Evolutionary conservation across 2,329 filamentous ascomycete species (phyloP).

Genomic region (Beauveria asiatica): DNA sequence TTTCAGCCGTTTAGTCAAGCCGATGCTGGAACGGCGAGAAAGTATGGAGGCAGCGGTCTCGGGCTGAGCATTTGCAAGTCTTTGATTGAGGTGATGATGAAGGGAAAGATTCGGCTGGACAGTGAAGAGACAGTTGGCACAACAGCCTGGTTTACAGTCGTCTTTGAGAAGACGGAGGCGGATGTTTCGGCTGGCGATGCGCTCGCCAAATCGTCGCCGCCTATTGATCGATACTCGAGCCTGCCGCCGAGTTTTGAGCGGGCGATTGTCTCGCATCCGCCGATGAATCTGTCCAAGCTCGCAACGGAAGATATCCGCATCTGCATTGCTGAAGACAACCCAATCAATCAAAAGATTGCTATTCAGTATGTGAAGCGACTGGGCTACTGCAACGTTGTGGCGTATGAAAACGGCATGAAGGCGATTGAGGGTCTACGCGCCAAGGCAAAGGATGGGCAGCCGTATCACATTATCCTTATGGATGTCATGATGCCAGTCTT

Average conservation of each 20-base stretch:
- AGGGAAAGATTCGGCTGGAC: conserved; percentile 74
- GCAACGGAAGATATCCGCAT: conserved; percentile 73
- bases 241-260: conserved; percentile 27
- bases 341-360: conserved; percentile 89
- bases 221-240: conserved; percentile 26
- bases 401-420: conserved; percentile 82
- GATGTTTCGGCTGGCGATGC: conserved; percentile 51
- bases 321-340: conserved; percentile 91
- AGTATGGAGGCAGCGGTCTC: conserved; percentile 85
- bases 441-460: conserved; percentile 60
- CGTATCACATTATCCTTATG: conserved; percentile 90
- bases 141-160: conserved; percentile 69
- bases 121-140: conserved; percentile 65
- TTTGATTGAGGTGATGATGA: conserved; percentile 86
- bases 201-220: conserved; percentile 29
- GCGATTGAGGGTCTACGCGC: conserved; percentile 77
- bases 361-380: conserved; percentile 83
- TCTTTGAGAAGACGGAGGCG: conserved; percentile 71
- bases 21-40: conserved; percentile 79
- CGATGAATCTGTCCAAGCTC: conserved; percentile 62
- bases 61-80: conserved; percentile 93
- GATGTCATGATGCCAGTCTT: conserved; percentile 94
- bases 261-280: conserved; percentile 33
- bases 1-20: conserved; percentile 93
- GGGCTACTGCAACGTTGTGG: conserved; percentile 72